Evolutionary conservation across 2,329 filamentous ascomycete genomes (phyloP), one percentile per base, ranked within the genome.

Genomic region (Aspergillus pseudoglaucus): DNA sequence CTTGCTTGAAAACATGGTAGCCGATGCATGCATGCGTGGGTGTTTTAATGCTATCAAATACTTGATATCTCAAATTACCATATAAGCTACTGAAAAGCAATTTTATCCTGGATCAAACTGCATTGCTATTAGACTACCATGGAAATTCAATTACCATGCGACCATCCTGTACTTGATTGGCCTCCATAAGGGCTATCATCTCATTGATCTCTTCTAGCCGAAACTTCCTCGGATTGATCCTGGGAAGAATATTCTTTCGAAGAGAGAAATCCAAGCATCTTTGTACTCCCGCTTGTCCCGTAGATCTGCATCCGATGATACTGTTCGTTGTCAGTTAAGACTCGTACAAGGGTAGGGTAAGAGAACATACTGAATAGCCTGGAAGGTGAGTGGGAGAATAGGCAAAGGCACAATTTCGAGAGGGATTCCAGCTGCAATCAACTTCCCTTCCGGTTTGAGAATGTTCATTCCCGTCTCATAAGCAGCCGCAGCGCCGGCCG

Each of bases 151-250:
- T 37, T 10, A 40, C 49, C 49, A 53, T 53, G 18, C 49, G 37
- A 7, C 51, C 51, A 18, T 51, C 49, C 1, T 51, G 23, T 14
- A 54, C 52, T 30, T 48, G 47, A 1, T 50, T 50, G 25, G 42
- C 25, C 42, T 52, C 46, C 42, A 56, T 51, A 40, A 58, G 49
- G 10, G 50, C 55, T 15, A 48, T 43, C 22, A 55, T 59, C 17
- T 53, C 49, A 40, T 53, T 53, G 14, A 53, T 49, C 44, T 49
- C 51, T 33, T 49, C 51, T 14, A 51, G 30, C 20, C 49, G 38
- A 10, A 53, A 53, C 7, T 46, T 45, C 22, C 45, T 49, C 20
- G 49, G 42, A 6, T 53, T 42, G 6, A 53, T 23, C 22, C 45
- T 46, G 18, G 52, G 47, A 25, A 33, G 47, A 3, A 50, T 47